Base-by-base conservation (phyloP, 805 yeast genomes). In the Hanseniaspora nectarophila region DNA sequence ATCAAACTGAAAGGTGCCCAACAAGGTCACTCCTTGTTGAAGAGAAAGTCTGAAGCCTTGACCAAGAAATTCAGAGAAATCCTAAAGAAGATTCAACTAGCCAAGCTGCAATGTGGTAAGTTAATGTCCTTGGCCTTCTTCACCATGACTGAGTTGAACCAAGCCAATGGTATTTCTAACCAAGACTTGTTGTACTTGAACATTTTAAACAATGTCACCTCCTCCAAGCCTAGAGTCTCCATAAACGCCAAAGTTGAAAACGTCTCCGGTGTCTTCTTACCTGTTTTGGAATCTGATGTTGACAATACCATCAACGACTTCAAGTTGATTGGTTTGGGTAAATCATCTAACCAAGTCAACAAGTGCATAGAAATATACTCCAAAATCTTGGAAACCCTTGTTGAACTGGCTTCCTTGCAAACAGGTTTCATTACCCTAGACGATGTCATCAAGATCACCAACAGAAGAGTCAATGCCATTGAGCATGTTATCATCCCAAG, bases 81-180 rank as follows among this genome's bases (percentile, higher is more conserved):
- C 62, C 88, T 97, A 16, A 85, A 77, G 65, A 74, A 95, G 67
- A 90, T 90, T 64, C 96, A 92, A 66, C 95, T 87, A 60, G 82
- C 97, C 42, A 90, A 90, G 70, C 78, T 90, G 60, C 92, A 90
- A 72, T 90, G 92, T 97, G 98, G 97, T 47, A 76, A 90, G 58
- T 95, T 90, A 42, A 90, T 90, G 97, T 97, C 92, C 66, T 85
- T 95, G 0, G 98, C 98, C 1, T 94, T 97, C 1, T 90, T 90
- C 67, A 89, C 97, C 7, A 75, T 90, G 60, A 97, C 97, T 2
- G 98, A 90, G 67, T 97, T 90, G 44, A 82, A 92, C 43, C 92
- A 92, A 64, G 98, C 98, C 24, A 90, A 97, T 2, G 97, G 97
- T 54, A 47, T 47, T 23, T 47, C 51, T 2, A 47, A 47, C 40